Evolutionary conservation across 1,284 basidiomycete genomes (phyloP).

Genomic region (Chondrostereum purpureum): DNA sequence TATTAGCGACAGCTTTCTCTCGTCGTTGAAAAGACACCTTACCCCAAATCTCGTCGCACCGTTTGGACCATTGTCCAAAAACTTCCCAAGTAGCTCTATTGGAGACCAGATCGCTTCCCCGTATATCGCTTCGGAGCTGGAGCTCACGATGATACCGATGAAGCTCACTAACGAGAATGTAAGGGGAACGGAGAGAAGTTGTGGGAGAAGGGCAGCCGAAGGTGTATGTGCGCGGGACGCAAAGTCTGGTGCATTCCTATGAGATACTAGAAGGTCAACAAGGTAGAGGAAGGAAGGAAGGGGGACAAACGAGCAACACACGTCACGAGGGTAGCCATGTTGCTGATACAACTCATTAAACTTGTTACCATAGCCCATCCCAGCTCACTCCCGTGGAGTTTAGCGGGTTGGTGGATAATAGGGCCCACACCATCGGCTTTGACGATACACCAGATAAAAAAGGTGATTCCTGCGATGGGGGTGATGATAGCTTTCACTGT

Average conservation of each 20-base stretch:
- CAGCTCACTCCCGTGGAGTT: slow-evolving; percentile 62
- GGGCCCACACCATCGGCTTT: slow-evolving; percentile 78
- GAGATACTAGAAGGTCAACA: too few species aligned
- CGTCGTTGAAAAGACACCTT: too few species aligned
- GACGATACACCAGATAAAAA: slow-evolving; percentile 78
- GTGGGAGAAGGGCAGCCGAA: slow-evolving; percentile 63
- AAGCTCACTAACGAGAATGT: slow-evolving; percentile 76
- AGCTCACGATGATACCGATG: slow-evolving; percentile 80
- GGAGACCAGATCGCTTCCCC: slow-evolving; percentile 79
- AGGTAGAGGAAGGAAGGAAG: too few species aligned
- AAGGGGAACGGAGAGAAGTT: slow-evolving; percentile 68
- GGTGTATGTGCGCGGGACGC: slow-evolving; percentile 68
- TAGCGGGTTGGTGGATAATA: slow-evolving; percentile 65
- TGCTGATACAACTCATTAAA: slow-evolving; percentile 75
- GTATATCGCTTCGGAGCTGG: slow-evolving; percentile 72
- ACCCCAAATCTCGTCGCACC: slow-evolving; percentile 62
- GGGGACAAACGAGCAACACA: slow-evolving; percentile 28
- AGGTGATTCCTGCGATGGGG: slow-evolving; percentile 67
- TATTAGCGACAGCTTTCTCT: too few species aligned
- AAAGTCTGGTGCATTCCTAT: slow-evolving; percentile 73
- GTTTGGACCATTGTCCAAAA: slow-evolving; percentile 62
- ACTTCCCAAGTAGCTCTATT: slow-evolving; percentile 62
- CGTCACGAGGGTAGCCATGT: slow-evolving; percentile 73
- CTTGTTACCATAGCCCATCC: slow-evolving; percentile 78
- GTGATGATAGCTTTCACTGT: slow-evolving; percentile 72